A percentile compares a stretch with the other conserved stretches of the same genome.
Evolutionary conservation across 148 eudicot genomes (phyloP).

Genomic region (Cornus controversa): DNA sequence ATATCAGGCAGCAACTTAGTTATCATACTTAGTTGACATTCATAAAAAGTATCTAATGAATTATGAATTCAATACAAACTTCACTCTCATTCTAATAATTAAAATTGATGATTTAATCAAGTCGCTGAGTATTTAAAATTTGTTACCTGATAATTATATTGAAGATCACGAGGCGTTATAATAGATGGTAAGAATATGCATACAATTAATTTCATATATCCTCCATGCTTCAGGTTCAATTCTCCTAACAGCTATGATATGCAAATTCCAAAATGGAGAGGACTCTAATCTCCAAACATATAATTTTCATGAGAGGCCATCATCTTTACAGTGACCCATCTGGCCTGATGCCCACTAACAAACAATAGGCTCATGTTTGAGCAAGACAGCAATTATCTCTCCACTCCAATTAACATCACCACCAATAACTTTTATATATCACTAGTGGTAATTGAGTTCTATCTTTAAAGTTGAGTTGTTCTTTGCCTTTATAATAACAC

Average conservation of each 20-base stretch:
- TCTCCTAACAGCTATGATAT: background rate
- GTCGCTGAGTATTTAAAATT: too few species aligned
- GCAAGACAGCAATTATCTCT: background rate
- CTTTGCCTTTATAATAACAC: slow-evolving; percentile 1
- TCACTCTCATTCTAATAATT: too few species aligned
- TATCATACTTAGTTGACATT: too few species aligned
- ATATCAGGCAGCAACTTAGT: too few species aligned
- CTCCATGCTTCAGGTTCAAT: background rate
- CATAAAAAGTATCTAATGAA: too few species aligned
- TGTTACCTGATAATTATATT: too few species aligned
- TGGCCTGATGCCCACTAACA: background rate
- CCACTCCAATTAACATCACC: background rate
- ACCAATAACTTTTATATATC: background rate
- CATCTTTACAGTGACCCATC: background rate
- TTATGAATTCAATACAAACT: too few species aligned
- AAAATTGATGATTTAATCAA: too few species aligned
- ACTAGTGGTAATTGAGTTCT: background rate
- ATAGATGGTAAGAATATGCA: too few species aligned
- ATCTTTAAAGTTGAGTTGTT: background rate
- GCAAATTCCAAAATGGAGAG: background rate
- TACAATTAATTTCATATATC: too few species aligned
- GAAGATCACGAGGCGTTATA: too few species aligned
- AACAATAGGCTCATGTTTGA: background rate
- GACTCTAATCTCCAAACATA: background rate
- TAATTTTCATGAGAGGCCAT: background rate